Evolutionary conservation across 176 grass and related monocot genomes (phyloP).

Genomic region (Hyparrhenia diplandra): DNA sequence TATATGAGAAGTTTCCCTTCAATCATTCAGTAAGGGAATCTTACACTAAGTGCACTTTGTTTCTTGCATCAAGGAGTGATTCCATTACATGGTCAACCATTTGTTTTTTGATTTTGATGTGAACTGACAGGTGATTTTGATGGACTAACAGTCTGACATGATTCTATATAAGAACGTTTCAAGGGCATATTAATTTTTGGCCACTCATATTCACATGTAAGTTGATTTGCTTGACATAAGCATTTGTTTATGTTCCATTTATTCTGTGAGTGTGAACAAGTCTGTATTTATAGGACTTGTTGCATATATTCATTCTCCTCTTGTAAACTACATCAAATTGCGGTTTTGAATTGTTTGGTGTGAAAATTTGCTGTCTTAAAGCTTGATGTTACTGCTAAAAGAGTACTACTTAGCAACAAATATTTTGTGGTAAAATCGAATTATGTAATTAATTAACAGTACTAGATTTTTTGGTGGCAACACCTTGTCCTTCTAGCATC

Average conservation of each 20-base stretch:
- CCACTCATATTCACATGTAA: constrained; percentile 31
- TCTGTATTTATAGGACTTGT: not conserved
- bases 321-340: too few relatives aligned
- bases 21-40: not conserved
- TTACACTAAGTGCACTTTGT: not conserved
- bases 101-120: constrained; percentile 11
- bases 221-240: constrained; percentile 9
- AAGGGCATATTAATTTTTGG: not conserved
- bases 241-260: constrained; percentile 4
- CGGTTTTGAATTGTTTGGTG: too few relatives aligned
- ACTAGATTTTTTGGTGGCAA: too few relatives aligned
- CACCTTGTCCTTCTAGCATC: too few relatives aligned
- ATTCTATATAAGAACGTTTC: constrained; percentile 8
- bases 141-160: not conserved
- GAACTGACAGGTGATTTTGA: constrained; percentile 8
- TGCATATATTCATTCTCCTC: too few relatives aligned
- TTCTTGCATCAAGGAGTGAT: not conserved
- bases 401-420: too few relatives aligned
- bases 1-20: constrained; percentile 2
- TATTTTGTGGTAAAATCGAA: too few relatives aligned
- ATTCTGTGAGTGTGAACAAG: not conserved
- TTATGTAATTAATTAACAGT: too few relatives aligned
- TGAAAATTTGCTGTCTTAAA: too few relatives aligned
- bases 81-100: not conserved
- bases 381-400: too few relatives aligned